These are phyloP conservation scores for Eucalyptus shirleyi DNA, from an alignment of 345 rosid species.

Conservation along the genomic window DNA sequence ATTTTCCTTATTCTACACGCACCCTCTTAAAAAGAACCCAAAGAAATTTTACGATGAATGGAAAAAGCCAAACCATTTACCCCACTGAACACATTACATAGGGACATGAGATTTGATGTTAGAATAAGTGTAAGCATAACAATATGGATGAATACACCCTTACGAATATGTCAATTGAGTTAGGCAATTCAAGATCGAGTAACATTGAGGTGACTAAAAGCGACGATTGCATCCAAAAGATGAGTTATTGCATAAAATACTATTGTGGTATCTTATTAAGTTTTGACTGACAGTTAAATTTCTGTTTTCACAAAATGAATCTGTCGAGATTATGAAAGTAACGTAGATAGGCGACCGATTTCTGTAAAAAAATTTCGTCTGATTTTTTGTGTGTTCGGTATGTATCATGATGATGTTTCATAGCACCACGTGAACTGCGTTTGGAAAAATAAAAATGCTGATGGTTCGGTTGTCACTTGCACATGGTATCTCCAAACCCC, in stretches of 20 bases:
- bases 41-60: background rate
- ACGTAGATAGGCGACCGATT: accelerated
- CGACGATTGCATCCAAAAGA: accelerated
- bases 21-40: background rate
- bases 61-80: background rate
- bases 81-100: background rate
- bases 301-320: accelerated
- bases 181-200: background rate
- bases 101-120: background rate
- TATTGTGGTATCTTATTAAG: background rate
- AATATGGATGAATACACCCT: background rate
- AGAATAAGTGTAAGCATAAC: background rate
- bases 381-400: accelerated
- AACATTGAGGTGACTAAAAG: too few species aligned
- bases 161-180: background rate
- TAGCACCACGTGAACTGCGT: background rate
- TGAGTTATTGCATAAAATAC: too few species aligned
- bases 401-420: background rate
- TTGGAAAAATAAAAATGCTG: background rate
- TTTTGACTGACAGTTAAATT: accelerated
- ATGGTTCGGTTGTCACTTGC: background rate
- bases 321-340: accelerated
- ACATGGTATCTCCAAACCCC: background rate
- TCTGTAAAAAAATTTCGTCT: too few species aligned
- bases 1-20: background rate